These are phyloP conservation scores for Podila epigama DNA, from an alignment of 192 early-diverging fungal genomes.

Conservation along the genomic window DNA sequence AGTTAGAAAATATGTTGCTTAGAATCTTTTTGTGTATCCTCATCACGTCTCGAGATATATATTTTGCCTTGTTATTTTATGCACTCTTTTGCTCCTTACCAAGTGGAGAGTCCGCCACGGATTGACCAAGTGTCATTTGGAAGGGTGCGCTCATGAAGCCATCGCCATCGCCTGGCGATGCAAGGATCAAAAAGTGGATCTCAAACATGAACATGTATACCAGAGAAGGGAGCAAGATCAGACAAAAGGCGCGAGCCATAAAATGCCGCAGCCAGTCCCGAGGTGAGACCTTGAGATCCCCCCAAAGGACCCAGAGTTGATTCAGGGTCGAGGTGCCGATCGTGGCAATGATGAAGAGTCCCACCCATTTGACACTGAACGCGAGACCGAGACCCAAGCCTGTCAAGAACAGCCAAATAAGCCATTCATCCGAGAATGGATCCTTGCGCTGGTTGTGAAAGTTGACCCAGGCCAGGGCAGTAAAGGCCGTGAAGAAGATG, in stretches of 20 bases:
- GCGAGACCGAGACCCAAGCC: conserved; percentile 82
- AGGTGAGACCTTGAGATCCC: conserved; percentile 67
- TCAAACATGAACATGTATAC: conserved; percentile 89
- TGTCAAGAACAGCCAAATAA: conserved; percentile 84
- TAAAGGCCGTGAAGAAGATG: conserved; percentile 84
- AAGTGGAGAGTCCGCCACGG: conserved; percentile 52
- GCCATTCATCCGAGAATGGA: conserved; percentile 85
- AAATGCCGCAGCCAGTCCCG: conserved; percentile 71
- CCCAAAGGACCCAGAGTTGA: conserved; percentile 88
- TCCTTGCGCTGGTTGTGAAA: conserved; percentile 74
- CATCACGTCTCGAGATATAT: background rate
- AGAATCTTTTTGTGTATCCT: background rate
- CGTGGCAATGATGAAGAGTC: conserved; percentile 86
- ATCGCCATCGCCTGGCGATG: conserved; percentile 83
- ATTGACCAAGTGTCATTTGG: conserved; percentile 83
- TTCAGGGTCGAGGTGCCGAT: conserved; percentile 85
- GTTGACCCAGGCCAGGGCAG: conserved; percentile 85
- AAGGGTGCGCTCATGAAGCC: conserved; percentile 91
- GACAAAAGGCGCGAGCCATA: conserved; percentile 79
- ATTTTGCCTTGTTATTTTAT: background rate
- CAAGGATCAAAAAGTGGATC: conserved; percentile 87
- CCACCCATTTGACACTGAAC: conserved; percentile 92
- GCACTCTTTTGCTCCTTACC: conserved; percentile 14
- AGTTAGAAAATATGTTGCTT: background rate
- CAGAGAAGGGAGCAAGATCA: conserved; percentile 80